phyloP scores from a whole-genome alignment of 306 rosid species.

The Pachyrhizus erosus region DNA sequence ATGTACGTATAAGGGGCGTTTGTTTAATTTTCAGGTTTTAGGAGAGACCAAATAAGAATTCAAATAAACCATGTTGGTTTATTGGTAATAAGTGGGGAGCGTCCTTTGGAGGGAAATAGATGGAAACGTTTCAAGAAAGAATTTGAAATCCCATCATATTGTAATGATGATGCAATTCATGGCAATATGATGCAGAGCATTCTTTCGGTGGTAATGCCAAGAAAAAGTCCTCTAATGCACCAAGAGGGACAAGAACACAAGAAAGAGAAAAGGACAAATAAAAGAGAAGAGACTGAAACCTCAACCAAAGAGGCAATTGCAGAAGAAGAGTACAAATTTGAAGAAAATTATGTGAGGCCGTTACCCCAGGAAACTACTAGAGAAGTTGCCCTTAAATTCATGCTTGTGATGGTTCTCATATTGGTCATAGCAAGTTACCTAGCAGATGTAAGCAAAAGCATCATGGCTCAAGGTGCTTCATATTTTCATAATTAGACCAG shows the following conservation, averaged over 20 bases:
- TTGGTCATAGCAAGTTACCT: conserved; percentile 46
- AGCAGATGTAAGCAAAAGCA: conserved; percentile 44
- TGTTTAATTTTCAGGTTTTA: conserved; percentile 47
- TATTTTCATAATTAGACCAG: conserved; percentile 44
- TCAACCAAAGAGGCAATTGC: not conserved
- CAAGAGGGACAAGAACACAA: not conserved
- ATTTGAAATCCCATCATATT: conserved; percentile 44
- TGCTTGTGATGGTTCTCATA: conserved; percentile 51
- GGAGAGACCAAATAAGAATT: conserved; percentile 52
- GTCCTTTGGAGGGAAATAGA: conserved; percentile 36
- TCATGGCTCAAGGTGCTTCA: conserved; percentile 46
- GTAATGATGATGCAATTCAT: conserved; percentile 41
- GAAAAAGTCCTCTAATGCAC: not conserved
- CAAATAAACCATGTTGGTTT: conserved; percentile 50
- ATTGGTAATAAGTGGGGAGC: conserved; percentile 51
- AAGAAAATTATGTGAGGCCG: not conserved
- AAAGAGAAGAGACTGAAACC: not conserved
- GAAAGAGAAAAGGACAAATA: not conserved
- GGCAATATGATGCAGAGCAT: conserved; percentile 44
- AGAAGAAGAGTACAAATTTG: not conserved
- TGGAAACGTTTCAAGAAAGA: conserved; percentile 57
- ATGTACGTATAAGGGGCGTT: not conserved
- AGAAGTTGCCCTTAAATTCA: conserved; percentile 49
- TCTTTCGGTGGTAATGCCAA: conserved; percentile 53
- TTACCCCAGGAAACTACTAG: conserved; percentile 43